Evolutionary conservation across 352 stramenopile species (phyloP).

Genomic region (Phytophthora ramorum): DNA sequence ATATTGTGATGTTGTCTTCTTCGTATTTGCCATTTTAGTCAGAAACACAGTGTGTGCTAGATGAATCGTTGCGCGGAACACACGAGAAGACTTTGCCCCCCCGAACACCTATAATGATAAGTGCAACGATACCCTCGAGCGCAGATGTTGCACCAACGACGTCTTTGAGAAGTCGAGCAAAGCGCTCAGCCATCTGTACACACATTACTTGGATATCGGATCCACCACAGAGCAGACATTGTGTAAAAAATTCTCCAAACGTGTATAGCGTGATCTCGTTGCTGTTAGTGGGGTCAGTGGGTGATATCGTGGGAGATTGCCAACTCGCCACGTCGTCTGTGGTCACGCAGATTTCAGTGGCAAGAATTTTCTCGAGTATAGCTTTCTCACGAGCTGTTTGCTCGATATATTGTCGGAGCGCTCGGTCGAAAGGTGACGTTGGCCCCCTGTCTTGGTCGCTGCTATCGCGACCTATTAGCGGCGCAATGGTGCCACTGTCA

Average conservation of each 20-base stretch:
- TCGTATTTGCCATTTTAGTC: background rate
- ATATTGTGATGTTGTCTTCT: background rate
- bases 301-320: constrained; percentile 28
- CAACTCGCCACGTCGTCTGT: constrained; percentile 14
- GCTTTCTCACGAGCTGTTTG: constrained; percentile 29
- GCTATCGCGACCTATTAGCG: background rate
- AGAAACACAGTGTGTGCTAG: constrained; percentile 51
- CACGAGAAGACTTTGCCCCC: constrained; percentile 22
- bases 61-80: constrained; percentile 54
- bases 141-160: constrained; percentile 24
- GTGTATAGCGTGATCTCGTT: constrained; percentile 45
- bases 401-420: constrained; percentile 25
- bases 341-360: background rate
- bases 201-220: constrained; percentile 32
- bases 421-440: constrained; percentile 29
- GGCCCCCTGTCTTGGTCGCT: background rate
- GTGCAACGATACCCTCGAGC: constrained; percentile 54
- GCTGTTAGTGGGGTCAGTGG: constrained; percentile 33
- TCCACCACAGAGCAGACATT: constrained; percentile 42
- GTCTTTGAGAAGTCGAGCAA: constrained; percentile 28
- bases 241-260: constrained; percentile 61
- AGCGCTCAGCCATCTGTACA: constrained; percentile 45
- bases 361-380: constrained; percentile 28
- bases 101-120: constrained; percentile 42
- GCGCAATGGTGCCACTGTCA: background rate